These are phyloP conservation scores for Ceratobasidium sp. DNA, from an alignment of 1,284 basidiomycete genomes.

Conservation along the genomic window DNA sequence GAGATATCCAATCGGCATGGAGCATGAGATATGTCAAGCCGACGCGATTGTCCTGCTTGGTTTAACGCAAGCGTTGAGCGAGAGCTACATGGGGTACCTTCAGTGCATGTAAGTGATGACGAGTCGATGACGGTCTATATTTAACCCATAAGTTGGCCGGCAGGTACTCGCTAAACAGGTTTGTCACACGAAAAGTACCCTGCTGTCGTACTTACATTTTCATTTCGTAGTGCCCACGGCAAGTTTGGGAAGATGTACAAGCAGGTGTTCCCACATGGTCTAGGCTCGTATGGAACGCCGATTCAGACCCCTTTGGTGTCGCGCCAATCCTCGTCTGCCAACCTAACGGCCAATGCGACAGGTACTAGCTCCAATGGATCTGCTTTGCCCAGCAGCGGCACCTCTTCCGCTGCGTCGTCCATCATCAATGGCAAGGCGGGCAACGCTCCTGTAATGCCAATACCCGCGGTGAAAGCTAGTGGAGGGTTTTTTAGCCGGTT, in stretches of 20 bases:
- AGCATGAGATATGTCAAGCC: constrained; percentile 80
- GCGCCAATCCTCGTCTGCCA: constrained; percentile 56
- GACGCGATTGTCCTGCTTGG: constrained; percentile 78
- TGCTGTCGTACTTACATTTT: constrained; percentile 42
- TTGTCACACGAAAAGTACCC: constrained; percentile 51
- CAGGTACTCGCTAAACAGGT: constrained; percentile 75
- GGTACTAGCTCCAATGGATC: constrained; percentile 7
- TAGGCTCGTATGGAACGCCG: constrained; percentile 69
- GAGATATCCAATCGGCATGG: constrained; percentile 71
- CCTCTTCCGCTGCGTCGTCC: constrained; percentile 42
- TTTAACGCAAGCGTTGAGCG: constrained; percentile 74
- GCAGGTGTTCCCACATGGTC: constrained; percentile 76
- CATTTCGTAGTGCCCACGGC: constrained; percentile 70
- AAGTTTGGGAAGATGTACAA: constrained; percentile 84
- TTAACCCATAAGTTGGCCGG: background rate
- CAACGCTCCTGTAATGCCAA: constrained; percentile 38
- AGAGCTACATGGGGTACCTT: constrained; percentile 78
- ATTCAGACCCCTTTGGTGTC: constrained; percentile 64
- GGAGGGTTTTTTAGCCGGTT: constrained; percentile 61
- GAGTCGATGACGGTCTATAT: constrained; percentile 13
- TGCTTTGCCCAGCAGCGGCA: constrained; percentile 29
- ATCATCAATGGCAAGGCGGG: constrained; percentile 39
- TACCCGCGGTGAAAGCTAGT: constrained; percentile 11
- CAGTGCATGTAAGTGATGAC: constrained; percentile 73
- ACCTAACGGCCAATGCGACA: constrained; percentile 25